Percentiles rank a stretch among this genome's conserved stretches.
Evolutionary conservation across 2,329 filamentous ascomycete species (phyloP).

Genomic region (Didymella keratinophila): DNA sequence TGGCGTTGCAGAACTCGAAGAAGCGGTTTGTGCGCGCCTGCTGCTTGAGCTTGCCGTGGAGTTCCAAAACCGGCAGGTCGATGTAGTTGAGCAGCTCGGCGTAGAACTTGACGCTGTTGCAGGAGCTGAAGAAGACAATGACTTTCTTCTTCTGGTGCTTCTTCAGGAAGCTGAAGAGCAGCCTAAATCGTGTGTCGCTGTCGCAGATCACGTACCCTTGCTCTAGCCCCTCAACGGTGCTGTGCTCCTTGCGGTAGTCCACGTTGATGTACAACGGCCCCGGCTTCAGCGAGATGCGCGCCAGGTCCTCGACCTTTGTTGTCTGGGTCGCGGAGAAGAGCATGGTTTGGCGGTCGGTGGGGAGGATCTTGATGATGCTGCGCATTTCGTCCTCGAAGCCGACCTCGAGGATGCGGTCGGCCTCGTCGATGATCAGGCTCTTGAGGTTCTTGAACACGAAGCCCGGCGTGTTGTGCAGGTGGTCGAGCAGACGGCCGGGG

Average conservation of each 20-base stretch:
- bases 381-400: slow-evolving; percentile 99
- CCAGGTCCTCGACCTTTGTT: slow-evolving; percentile 96
- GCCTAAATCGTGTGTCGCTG: slow-evolving; percentile 88
- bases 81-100: slow-evolving; percentile 96
- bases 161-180: slow-evolving; percentile 94
- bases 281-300: slow-evolving; percentile 87
- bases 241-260: slow-evolving; percentile 86
- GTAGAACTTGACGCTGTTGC: slow-evolving; percentile 95
- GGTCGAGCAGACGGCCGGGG: slow-evolving; percentile 89
- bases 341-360: slow-evolving; percentile 90
- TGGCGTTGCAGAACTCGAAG: slow-evolving; percentile 92
- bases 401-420: slow-evolving; percentile 93
- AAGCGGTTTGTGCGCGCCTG: slow-evolving; percentile 99
- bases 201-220: slow-evolving; percentile 97
- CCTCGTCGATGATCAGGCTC: slow-evolving; percentile 93
- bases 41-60: slow-evolving; percentile 95
- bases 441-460: slow-evolving; percentile 94
- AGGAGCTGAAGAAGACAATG: slow-evolving; percentile 90
- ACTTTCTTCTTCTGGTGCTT: slow-evolving; percentile 94
- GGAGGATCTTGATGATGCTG: slow-evolving; percentile 90
- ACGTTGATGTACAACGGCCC: slow-evolving; percentile 98
- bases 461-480: slow-evolving; percentile 88
- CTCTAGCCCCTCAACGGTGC: slow-evolving; percentile 91
- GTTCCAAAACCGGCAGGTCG: slow-evolving; percentile 84
- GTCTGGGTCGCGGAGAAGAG: slow-evolving; percentile 99